These are phyloP conservation scores for Trametes pubescens DNA, from an alignment of 1,284 basidiomycete genomes.

Conservation along the genomic window DNA sequence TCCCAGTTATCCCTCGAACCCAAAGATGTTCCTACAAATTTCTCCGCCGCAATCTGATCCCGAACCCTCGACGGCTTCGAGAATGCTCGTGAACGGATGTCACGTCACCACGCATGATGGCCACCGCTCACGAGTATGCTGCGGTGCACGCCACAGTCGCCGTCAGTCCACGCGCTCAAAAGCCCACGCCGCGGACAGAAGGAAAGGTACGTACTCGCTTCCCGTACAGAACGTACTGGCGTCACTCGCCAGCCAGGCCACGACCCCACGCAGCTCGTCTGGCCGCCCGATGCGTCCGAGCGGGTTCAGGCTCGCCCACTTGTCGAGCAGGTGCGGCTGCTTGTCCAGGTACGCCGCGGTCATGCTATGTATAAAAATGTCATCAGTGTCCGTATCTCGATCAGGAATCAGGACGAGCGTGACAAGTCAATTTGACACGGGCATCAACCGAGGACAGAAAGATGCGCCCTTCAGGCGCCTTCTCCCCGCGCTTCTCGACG, in stretches of 20 bases:
- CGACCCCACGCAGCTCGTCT: constrained; percentile 82
- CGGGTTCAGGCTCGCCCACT: constrained; percentile 82
- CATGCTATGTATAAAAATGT: constrained; percentile 56
- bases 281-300: constrained; percentile 78
- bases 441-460: not conserved
- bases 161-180: constrained; percentile 12
- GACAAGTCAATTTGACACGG: constrained; percentile 4
- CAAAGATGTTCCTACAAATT: not conserved
- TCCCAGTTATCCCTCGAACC: not conserved
- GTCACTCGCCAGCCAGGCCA: constrained; percentile 82
- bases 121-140: constrained; percentile 79
- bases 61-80: not conserved
- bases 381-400: not conserved
- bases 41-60: not conserved
- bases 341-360: constrained; percentile 79
- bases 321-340: constrained; percentile 71
- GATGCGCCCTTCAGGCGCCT: not conserved
- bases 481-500: constrained; percentile 3
- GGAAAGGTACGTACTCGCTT: constrained; percentile 64
- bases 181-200: not conserved
- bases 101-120: constrained; percentile 70
- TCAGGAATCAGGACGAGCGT: not conserved
- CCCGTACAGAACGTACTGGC: constrained; percentile 81
- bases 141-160: constrained; percentile 22
- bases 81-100: constrained; percentile 4